These are phyloP conservation scores for Akanthomyces lecanii DNA, from an alignment of 2,329 filamentous ascomycete species.

Conservation along the genomic window DNA sequence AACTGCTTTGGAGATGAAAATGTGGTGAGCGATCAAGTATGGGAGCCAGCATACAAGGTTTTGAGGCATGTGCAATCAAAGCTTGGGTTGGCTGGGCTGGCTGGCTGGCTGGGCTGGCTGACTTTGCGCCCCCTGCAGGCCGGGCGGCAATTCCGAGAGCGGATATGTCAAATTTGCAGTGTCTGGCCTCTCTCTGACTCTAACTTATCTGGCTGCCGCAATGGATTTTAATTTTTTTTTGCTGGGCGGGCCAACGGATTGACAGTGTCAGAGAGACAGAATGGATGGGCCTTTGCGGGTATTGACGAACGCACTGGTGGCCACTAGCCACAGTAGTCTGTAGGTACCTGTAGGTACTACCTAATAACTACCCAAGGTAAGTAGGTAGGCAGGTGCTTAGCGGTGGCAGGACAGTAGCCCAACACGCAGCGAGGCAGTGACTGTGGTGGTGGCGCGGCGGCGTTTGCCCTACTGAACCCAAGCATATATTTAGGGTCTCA, in stretches of 20 bases:
- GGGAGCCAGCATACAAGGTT: constrained; percentile 12
- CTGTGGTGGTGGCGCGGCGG: not conserved
- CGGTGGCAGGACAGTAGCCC: not conserved
- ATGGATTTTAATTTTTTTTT: constrained; percentile 1
- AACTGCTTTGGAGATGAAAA: constrained; percentile 2
- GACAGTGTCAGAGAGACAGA: not conserved
- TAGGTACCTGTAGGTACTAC: too few species aligned
- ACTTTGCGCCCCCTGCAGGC: not conserved
- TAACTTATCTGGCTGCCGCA: not conserved
- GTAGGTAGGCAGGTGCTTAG: too few species aligned
- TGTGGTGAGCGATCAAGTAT: constrained; percentile 7
- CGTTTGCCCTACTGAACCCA: not conserved
- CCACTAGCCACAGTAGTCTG: not conserved
- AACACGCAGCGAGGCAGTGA: not conserved
- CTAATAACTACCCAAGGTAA: too few species aligned
- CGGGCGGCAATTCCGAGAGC: constrained; percentile 17
- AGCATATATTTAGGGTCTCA: not conserved
- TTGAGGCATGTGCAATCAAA: constrained; percentile 16
- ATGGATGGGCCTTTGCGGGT: constrained; percentile 11
- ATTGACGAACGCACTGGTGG: not conserved
- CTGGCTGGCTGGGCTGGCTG: not conserved
- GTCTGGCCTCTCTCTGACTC: not conserved
- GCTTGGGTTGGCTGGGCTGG: constrained; percentile 9
- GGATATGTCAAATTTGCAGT: constrained; percentile 3
- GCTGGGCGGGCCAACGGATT: constrained; percentile 10